Base-by-base conservation (phyloP, 1,284 basidiomycete genomes). In the Ustilago sp. region DNA sequence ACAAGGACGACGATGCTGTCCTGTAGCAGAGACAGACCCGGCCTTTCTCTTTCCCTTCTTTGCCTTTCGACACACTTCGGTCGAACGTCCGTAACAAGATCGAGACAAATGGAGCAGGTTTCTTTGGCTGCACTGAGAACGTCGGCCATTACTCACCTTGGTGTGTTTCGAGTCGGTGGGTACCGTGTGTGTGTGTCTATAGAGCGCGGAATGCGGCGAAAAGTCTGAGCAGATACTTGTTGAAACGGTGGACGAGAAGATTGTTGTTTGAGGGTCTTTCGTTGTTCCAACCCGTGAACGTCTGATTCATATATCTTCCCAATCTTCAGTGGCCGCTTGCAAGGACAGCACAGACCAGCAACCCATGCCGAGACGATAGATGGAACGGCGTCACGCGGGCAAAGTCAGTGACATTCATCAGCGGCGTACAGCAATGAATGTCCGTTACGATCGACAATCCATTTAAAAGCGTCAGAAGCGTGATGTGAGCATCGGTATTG, bases 31-130 rank as follows among this genome's bases (percentile, higher is more conserved):
- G 39, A 41, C 12, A 41, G 9, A 11, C 45, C n/a, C 12, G 38
- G 23, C n/a, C 54, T 51, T 36, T 17, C 62, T 39, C 35, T 15
- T 15, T 31, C 34, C 23, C 23, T 23, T 47, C 8, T 12, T n/a
- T 34, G 28, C 23, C n/a, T 11, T 36, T 61, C 58, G 65, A 54
- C 11, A 23, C 47, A 61, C 50, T 62, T 68, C 65, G 65, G 65
- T 31, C 65, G 59, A 68, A 58, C 55, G 59, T 39, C 59, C 59
- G 53, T 34, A 15, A 13, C 12, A 4, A 12, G 23, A 23, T 23
- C 23, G 23, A 23, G 23, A 23, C 23, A 23, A 23, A 23, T 23
- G 23, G 23, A 23, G 23, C 23, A 23, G 23, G 23, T 23, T 23
- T 34, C 50, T 34, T 32, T 31, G 31, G 23, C 15, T 56, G 43